A percentile compares a stretch with the other conserved stretches of the same genome.
Conservation (phyloP, 371 early-diverging fungal species). For the Dentiscutata heterogama region DNA sequence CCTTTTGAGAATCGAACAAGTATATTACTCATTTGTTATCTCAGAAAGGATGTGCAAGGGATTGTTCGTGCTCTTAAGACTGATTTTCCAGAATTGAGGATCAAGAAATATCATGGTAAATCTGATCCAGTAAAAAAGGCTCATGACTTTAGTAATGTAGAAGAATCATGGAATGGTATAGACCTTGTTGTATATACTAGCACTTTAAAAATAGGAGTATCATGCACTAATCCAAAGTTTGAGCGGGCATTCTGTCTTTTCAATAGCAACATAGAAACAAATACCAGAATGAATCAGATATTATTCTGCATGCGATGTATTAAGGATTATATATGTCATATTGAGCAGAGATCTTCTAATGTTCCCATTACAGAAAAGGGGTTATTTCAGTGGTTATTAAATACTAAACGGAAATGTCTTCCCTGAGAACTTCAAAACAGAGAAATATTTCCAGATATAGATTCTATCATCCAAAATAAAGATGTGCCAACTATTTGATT, state of each 20-base stretch:
- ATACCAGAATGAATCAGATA: conserved; percentile 32
- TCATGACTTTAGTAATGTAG: conserved; percentile 20
- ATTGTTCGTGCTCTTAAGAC: not conserved
- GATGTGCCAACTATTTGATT: not conserved
- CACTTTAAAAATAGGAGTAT: conserved; percentile 34
- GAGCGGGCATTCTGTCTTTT: conserved; percentile 33
- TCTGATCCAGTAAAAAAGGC: not conserved
- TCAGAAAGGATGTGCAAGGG: not conserved
- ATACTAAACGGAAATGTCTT: conserved; percentile 26
- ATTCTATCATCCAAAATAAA: conserved; percentile 27
- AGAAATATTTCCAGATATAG: conserved; percentile 39
- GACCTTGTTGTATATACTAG: conserved; percentile 26
- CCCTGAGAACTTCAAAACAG: conserved; percentile 8
- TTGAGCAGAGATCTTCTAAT: conserved; percentile 37
- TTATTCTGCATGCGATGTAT: conserved; percentile 22
- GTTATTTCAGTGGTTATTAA: conserved; percentile 23
- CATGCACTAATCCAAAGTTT: conserved; percentile 29
- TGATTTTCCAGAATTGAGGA: conserved; percentile 2
- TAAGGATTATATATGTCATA: conserved; percentile 35
- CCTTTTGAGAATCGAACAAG: conserved; percentile 8
- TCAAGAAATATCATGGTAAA: conserved; percentile 27
- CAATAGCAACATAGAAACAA: conserved; percentile 37
- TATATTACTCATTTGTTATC: not conserved
- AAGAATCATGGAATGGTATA: conserved; percentile 31
- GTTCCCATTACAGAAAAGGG: conserved; percentile 23